Evolutionary conservation across 352 stramenopile genomes (phyloP), one percentile per base, ranked within the genome.

Genomic region (Phytopythium oedochilum): DNA sequence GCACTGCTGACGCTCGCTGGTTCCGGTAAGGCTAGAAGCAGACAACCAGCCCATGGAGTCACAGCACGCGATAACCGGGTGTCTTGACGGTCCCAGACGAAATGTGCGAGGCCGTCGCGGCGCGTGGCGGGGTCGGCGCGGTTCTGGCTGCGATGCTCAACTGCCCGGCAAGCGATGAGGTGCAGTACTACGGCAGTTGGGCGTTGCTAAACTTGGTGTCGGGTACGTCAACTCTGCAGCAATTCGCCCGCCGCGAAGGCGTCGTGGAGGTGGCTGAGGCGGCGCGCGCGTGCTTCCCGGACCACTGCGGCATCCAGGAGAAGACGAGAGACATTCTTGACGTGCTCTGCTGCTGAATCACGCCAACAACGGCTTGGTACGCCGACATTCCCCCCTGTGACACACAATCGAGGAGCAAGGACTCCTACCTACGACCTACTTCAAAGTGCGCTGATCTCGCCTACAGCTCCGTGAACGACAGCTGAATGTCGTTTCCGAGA

Each of bases 231-330:
- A 55, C 65, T 17, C 60, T 92, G 12, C 75, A 75, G 56, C 53
- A 68, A 11, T 92, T 88, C 66, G 82, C 77, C 9, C 69, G 69
- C 14, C 73, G 55, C 45, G 82, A 89, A 58, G 78, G 82, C 2
- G 88, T 92, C 3, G 70, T 84, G 17, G 83, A 96, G 61, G 88
- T 97, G 12, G 73, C 83, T 10, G 74, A 96, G 47, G 75, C 85
- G 18, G 83, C 88, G 0, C 70, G 91, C 53, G 84, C 78, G 17
- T 94, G 86, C 26, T 96, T 96, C 61, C 62, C 82, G 12, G 78
- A 91, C 8, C 70, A 96, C 46, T 39, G 66, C 18, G 74, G 68
- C 0, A 91, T 97, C 50, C 78, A 91, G 55, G 82, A 96, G 48
- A 93, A 92, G 58, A 85, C 82, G 18, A 58, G 61, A 28, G 55